Conservation (phyloP, 352 stramenopile species). For the Pythium angustatum region DNA sequence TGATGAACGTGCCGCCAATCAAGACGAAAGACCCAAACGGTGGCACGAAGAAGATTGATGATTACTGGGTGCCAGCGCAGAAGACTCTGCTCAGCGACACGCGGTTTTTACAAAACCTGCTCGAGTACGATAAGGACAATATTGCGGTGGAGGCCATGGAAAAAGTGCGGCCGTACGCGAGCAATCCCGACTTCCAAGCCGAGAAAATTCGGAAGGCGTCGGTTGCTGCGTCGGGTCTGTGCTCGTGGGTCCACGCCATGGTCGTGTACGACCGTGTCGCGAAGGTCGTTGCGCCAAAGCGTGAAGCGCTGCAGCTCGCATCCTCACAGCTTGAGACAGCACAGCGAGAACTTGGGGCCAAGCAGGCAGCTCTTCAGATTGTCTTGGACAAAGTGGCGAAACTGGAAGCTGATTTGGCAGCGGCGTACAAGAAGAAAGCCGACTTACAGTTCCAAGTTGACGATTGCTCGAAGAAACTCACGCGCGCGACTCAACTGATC, state of each 20-base stretch:
- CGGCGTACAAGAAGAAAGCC: slow-evolving; percentile 92
- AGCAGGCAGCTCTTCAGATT: slow-evolving; percentile 90
- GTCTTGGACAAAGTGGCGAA: slow-evolving; percentile 92
- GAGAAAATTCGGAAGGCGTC: slow-evolving; percentile 95
- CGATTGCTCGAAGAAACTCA: slow-evolving; percentile 92
- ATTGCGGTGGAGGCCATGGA: slow-evolving; percentile 90
- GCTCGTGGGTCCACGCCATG: slow-evolving; percentile 96
- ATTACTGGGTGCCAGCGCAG: slow-evolving; percentile 94
- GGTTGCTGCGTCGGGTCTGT: slow-evolving; percentile 92
- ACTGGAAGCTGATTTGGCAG: slow-evolving; percentile 87
- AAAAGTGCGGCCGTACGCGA: slow-evolving; percentile 84
- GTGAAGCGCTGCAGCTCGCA: slow-evolving; percentile 89
- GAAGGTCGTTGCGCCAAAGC: slow-evolving; percentile 93
- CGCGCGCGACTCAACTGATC: slow-evolving; percentile 92
- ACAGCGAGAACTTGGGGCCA: slow-evolving; percentile 83
- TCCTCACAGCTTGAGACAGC: slow-evolving; percentile 85
- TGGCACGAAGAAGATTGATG: slow-evolving; percentile 91
- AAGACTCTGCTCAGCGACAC: slow-evolving; percentile 93
- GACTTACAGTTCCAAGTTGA: slow-evolving; percentile 91
- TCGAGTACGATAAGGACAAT: slow-evolving; percentile 97
- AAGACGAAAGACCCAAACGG: slow-evolving; percentile 93
- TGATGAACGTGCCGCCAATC: slow-evolving; percentile 92
- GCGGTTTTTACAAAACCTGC: slow-evolving; percentile 91
- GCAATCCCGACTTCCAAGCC: slow-evolving; percentile 91
- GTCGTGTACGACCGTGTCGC: slow-evolving; percentile 94